Base-by-base conservation (phyloP, 208 protist species). In the Acanthamoeba lugdunensis region DNA sequence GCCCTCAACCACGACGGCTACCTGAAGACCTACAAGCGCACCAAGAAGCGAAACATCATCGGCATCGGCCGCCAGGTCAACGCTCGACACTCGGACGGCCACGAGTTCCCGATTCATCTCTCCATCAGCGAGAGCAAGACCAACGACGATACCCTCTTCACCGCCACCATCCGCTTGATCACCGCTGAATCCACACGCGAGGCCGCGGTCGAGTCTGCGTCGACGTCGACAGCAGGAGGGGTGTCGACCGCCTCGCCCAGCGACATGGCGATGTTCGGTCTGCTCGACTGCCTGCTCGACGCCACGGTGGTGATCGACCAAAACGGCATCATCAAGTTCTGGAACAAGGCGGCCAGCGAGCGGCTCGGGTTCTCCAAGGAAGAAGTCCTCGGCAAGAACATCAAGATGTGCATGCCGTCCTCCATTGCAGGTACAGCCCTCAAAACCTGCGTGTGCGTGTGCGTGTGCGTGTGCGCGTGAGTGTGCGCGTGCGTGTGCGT, bases 1-100 rank as follows among this genome's bases (percentile, higher is more conserved):
- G 94, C 88, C 1, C 18, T 1, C 71, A 21, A 95, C 88, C 96
- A 97, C 75, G 94, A 97, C 79, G n/a, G 81, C 18, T 97, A 96
- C 92, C 45, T 97, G 3, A 67, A 95, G 52, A 77, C 28, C 28
- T 97, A 96, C 75, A 52, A 91, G 14, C 25, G 93, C 48, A 97
- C 94, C 13, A 79, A 93, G 28, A 85, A 95, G 63, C 85, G 82
- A 45, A 33, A 94, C 89, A 93, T 96, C 30, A 94, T 97, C 71
- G 95, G 90, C 41, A 90, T 67, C 28, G 95, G 84, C 25, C 82
- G 92, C 13, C 7, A 93, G 84, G 93, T 94, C 54, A 90, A 30
- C 8, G 95, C 67, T 14, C 71, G 23, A 1, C 37, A 81, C n/a
- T 71, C 37, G n/a, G 85, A 91, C 63, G 81, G 92, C 18, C 54